Conservation (phyloP, 371 early-diverging fungal species). For the Syncephalastrum racemosum region DNA sequence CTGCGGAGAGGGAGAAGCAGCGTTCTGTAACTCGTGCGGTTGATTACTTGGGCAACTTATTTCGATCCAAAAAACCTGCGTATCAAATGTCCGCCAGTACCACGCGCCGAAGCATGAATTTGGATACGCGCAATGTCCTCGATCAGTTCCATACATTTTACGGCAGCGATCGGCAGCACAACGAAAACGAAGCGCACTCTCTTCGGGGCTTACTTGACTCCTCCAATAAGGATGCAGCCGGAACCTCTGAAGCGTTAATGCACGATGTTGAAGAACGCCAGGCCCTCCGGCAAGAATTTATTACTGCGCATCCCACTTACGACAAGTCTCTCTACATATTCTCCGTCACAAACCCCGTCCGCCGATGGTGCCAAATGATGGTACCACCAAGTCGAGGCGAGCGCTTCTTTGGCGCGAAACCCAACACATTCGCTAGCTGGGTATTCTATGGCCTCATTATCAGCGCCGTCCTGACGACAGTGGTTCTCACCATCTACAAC, state of each 20-base stretch:
- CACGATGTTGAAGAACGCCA: constrained; percentile 46
- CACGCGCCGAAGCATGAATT: constrained; percentile 11
- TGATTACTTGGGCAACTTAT: not conserved
- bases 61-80: not conserved
- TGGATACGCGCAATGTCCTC: constrained; percentile 11
- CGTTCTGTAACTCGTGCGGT: not conserved
- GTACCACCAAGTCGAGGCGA: constrained; percentile 56
- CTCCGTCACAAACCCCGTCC: constrained; percentile 47
- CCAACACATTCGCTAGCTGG: constrained; percentile 38
- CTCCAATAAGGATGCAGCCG: constrained; percentile 24
- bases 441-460: constrained; percentile 49
- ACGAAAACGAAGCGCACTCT: constrained; percentile 2
- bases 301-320: constrained; percentile 61
- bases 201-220: constrained; percentile 30
- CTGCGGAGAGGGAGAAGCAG: no score
- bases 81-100: not conserved
- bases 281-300: constrained; percentile 54
- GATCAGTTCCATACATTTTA: constrained; percentile 20
- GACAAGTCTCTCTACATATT: constrained; percentile 63
- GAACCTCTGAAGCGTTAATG: constrained; percentile 24
- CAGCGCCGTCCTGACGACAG: constrained; percentile 49
- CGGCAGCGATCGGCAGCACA: constrained; percentile 6
- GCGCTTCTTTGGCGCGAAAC: constrained; percentile 52
- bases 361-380: constrained; percentile 58
- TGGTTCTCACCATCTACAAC: constrained; percentile 54